Base-by-base conservation (phyloP, 768 basidiomycete species). In the Coprinellus aureogranulatus region DNA sequence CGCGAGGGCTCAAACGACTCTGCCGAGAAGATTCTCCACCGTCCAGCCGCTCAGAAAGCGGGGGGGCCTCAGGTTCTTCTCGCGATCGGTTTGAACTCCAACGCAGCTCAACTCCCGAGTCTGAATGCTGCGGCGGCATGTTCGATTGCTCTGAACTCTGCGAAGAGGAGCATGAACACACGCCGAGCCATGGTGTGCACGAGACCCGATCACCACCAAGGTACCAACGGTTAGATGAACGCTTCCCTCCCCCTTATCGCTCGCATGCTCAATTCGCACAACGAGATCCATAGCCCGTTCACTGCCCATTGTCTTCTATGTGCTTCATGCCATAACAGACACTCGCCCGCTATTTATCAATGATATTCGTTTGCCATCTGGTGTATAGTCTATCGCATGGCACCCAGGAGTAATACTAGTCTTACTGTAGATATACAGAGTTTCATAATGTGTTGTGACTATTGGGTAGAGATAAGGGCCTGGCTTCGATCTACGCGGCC, bases 81-180 rank as follows among this genome's bases (percentile, higher is more conserved):
- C 55, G 8, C 40, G 31, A 44, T n/a, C n/a, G n/a, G n/a, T n/a
- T n/a, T 25, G 53, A 50, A 8, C 34, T 34, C 20, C 63, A 58
- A 23, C 62, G 64, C n/a, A 68, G 65, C 39, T 61, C 64, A 30
- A 76, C 68, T 59, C 62, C 62, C 20, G 70, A 65, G 23, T 68
- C 73, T 5, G 78, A 82, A 22, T 82, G 80, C 66, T 81, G 80
- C 63, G 81, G 78, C 37, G 81, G 82, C 8, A 72, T 80, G 27
- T 50, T 83, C 51, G 81, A 83, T 62, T 81, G 81, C 65, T 69
- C 69, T 18, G 74, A 72, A 20, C 70, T 81, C 23, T 67, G 66
- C 58, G 73, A 72, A 60, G 61, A 65, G 20, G 62, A 66, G 31
- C 41, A 50, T 18, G 59, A 57, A 4, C 40, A 64, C 34, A 14